Evolutionary conservation across 2,329 filamentous ascomycete species (phyloP).

Genomic region (Sporothrix schenckii): DNA sequence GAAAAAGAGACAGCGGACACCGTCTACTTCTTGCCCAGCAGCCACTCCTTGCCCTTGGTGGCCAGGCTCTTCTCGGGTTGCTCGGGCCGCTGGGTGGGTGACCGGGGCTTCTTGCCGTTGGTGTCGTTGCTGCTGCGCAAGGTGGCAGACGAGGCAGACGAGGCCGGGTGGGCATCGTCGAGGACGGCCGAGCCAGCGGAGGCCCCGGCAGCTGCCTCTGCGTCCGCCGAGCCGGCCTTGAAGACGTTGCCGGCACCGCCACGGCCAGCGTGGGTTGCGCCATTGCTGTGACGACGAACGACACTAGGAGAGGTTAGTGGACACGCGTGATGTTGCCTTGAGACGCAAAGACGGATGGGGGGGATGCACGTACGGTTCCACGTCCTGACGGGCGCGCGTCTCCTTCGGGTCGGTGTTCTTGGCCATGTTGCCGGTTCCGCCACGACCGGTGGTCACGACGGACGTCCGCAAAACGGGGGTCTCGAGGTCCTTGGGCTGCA

Average conservation of each 20-base stretch:
- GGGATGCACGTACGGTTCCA: constrained; percentile 62
- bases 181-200: constrained; percentile 42
- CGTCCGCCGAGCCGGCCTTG: constrained; percentile 51
- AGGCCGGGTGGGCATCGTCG: constrained; percentile 39
- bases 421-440: constrained; percentile 87
- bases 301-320: constrained; percentile 45
- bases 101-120: constrained; percentile 32
- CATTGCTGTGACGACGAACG: constrained; percentile 59
- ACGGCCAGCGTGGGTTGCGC: constrained; percentile 68
- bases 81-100: constrained; percentile 34
- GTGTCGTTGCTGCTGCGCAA: constrained; percentile 29
- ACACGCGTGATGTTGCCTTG: too few species aligned
- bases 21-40: constrained; percentile 52
- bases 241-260: constrained; percentile 75
- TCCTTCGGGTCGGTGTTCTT: constrained; percentile 69
- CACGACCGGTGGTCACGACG: constrained; percentile 87
- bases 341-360: too few species aligned
- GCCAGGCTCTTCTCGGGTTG: constrained; percentile 41
- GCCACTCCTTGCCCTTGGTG: constrained; percentile 54
- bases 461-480: constrained; percentile 82
- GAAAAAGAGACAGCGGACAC: neutral
- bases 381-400: constrained; percentile 81
- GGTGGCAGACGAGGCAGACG: constrained; percentile 35
- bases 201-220: constrained; percentile 38
- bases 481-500: constrained; percentile 67